Evolutionary conservation across 805 yeast genomes (phyloP), one percentile per base, ranked within the genome.

Genomic region (Grigorovia humatica): DNA sequence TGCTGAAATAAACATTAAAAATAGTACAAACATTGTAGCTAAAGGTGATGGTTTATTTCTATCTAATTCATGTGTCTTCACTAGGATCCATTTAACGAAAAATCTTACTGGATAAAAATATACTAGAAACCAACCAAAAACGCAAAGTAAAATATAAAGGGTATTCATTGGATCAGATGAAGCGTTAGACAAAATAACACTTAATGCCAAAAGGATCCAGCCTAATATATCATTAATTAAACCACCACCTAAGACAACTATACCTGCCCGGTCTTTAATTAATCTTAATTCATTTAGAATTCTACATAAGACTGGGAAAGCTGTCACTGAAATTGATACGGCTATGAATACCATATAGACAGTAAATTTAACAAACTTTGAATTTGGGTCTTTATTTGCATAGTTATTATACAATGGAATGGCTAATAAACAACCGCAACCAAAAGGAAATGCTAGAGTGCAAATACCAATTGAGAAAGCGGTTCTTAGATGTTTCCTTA

Each of bases 311-410:
- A 86, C 95, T 0, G 95, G 95, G 65, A 86, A 82, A 0, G 95
- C 95, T 2, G 95, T 86, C 57, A 86, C 84, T 55, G 91, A 80
- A 74, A 85, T 75, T 2, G 95, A 91, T 12, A 84, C 88, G 2
- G 91, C 90, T 48, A 86, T 81, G 59, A 86, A 86, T 11, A 85
- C 85, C 83, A 83, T 80, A 59, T 75, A 86, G 0, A 88, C 83
- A 13, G 90, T 81, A 62, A 85, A 85, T 50, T 80, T 72, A 40
- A 81, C 72, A 4, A 65, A 62, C 6, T 68, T 67, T 42, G 61
- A 54, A 1, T 49, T 52, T 1, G 57, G 65, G 38, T 59, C 66
- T 18, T 65, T 68, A 42, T 68, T 60, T 8, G 70, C 67, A 62
- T 82, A 83, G 41, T 76, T 73, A 30, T 82, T 70, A 68, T 80